phyloP scores from a whole-genome alignment of 345 rosid genomes.

The Iberis pinnata region DNA sequence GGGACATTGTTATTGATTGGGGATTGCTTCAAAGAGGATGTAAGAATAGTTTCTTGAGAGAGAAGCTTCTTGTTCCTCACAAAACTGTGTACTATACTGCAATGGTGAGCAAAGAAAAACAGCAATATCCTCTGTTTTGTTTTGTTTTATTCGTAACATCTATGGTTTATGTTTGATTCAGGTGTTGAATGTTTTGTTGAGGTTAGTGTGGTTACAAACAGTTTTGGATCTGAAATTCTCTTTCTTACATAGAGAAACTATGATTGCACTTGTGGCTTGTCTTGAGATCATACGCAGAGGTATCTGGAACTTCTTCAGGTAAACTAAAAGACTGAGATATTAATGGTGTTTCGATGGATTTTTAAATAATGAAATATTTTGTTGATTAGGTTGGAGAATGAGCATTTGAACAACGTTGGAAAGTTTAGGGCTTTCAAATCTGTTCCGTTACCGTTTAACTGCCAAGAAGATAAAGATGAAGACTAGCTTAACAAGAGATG shows the following conservation, averaged over 20 bases:
- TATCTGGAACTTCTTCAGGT: conserved; percentile 69
- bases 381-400: conserved; percentile 50
- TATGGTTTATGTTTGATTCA: conserved; percentile 17
- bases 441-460: conserved; percentile 61
- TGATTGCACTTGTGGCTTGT: conserved; percentile 45
- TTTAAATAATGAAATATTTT: neutral
- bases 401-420: conserved; percentile 66
- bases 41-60: conserved; percentile 54
- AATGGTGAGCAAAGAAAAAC: conserved; percentile 37
- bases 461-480: conserved; percentile 43
- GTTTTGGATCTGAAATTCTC: conserved; percentile 32
- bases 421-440: conserved; percentile 60
- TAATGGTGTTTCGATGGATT: neutral
- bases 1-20: conserved; percentile 69
- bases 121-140: neutral
- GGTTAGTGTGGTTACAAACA: conserved; percentile 66
- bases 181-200: conserved; percentile 47
- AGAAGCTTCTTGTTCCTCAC: conserved; percentile 53
- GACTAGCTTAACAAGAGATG: neutral
- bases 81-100: conserved; percentile 45
- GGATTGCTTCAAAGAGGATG: conserved; percentile 54
- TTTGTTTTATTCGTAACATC: neutral
- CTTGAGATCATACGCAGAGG: conserved; percentile 70
- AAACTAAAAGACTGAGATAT: neutral
- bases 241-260: conserved; percentile 35